phyloP scores from a whole-genome alignment of 495 filamentous ascomycete species.

The Trichocladium uniseriatum region DNA sequence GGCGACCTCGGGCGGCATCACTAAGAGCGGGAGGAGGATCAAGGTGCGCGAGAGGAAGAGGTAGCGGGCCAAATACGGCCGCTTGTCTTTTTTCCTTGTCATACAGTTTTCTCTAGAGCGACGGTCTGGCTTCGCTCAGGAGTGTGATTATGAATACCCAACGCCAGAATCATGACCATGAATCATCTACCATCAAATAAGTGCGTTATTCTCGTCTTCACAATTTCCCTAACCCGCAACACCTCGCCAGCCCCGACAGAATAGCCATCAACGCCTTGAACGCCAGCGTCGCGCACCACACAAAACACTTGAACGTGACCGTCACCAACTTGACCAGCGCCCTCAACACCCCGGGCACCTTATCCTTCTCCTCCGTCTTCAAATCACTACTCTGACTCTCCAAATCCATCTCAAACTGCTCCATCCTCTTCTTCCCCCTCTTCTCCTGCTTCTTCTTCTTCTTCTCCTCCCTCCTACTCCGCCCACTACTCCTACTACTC shows the following conservation, averaged over 20 bases:
- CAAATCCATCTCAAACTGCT: slow-evolving; percentile 48
- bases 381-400: slow-evolving; percentile 44
- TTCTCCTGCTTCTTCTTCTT: slow-evolving; percentile 16
- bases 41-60: slow-evolving; percentile 76
- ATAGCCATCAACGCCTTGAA: slow-evolving; percentile 36
- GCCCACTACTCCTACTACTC: not conserved
- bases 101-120: slow-evolving; percentile 7
- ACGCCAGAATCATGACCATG: slow-evolving; percentile 13
- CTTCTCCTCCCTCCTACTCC: slow-evolving; percentile 13
- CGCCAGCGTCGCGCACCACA: slow-evolving; percentile 38
- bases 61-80: slow-evolving; percentile 31
- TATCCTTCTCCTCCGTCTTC: slow-evolving; percentile 29
- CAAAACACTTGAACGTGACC: slow-evolving; percentile 36
- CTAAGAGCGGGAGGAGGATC: slow-evolving; percentile 73
- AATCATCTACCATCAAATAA: slow-evolving; percentile 8
- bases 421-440: slow-evolving; percentile 28
- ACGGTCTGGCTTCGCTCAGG: slow-evolving; percentile 14
- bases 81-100: slow-evolving; percentile 8
- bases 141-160: slow-evolving; percentile 6
- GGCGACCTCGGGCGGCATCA: slow-evolving; percentile 60
- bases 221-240: slow-evolving; percentile 31
- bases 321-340: slow-evolving; percentile 32
- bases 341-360: slow-evolving; percentile 32
- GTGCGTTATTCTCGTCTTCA: slow-evolving; percentile 11
- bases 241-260: slow-evolving; percentile 31